These are phyloP conservation scores for Catunica adiposa DNA, from an alignment of 2,329 filamentous ascomycete species.

Conservation along the genomic window DNA sequence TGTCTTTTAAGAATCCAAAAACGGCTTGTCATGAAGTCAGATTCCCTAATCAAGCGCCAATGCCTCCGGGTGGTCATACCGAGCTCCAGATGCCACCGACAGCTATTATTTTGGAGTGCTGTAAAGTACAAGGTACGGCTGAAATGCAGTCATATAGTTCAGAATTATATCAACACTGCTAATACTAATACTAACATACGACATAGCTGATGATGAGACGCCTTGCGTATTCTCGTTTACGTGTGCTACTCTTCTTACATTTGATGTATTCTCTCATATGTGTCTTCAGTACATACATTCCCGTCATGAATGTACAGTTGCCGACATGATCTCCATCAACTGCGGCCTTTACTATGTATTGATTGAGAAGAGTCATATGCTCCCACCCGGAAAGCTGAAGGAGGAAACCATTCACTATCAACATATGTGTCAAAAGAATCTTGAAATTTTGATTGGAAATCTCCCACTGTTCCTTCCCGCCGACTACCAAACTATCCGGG, in stretches of 20 bases:
- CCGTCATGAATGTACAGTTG: slow-evolving; percentile 30
- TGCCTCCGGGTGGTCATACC: slow-evolving; percentile 30
- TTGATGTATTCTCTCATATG: slow-evolving; percentile 1
- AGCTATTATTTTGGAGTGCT: slow-evolving; percentile 1
- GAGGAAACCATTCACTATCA: slow-evolving; percentile 25
- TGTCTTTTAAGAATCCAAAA: slow-evolving; percentile 31
- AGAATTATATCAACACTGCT: too few relatives aligned
- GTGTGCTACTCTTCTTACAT: not conserved
- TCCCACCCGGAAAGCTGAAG: slow-evolving; percentile 10
- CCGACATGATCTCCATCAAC: slow-evolving; percentile 34
- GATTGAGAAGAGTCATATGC: slow-evolving; percentile 26
- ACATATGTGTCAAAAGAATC: slow-evolving; percentile 29
- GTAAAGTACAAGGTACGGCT: slow-evolving; percentile 3
- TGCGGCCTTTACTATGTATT: slow-evolving; percentile 34
- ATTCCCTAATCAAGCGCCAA: slow-evolving; percentile 29
- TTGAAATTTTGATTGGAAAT: slow-evolving; percentile 33
- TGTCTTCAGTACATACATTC: slow-evolving; percentile 1
- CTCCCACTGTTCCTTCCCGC: slow-evolving; percentile 41
- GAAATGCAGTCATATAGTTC: too few relatives aligned
- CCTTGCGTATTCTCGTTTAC: slow-evolving; percentile 2
- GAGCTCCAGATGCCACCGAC: slow-evolving; percentile 37
- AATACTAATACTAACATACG: not conserved
- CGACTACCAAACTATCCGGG: slow-evolving; percentile 37
- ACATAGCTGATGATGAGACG: not conserved
- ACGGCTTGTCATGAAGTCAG: slow-evolving; percentile 27